Base-by-base conservation (phyloP, 148 eudicot genomes). In the Talinum fruticosum region DNA sequence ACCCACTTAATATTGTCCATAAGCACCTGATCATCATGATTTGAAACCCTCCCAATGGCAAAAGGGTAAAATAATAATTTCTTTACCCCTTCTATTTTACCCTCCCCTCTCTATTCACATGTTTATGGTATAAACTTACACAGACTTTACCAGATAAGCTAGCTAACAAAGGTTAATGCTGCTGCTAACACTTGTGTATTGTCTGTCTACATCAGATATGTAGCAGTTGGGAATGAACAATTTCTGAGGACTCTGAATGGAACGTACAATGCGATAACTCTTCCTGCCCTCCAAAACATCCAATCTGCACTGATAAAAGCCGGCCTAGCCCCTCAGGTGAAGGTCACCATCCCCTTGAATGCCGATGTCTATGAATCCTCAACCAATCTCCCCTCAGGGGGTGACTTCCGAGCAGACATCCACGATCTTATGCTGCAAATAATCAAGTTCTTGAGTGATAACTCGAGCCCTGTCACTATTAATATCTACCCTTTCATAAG, bases 151-250 rank as follows among this genome's bases (percentile, higher is more conserved):
- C 34, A 62, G 18, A 26, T 26, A 3, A 62, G 32, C 33, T 62
- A 26, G 33, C 14, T 62, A n/a, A 57, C 10, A 57, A n/a, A 8
- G 1, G 28, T 10, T 57, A 18, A 18, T 41, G 47, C 47, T 41
- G 13, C 64, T 59, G 12, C 64, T 59, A 13, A 59, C 64, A 23
- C 12, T n/a, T 28, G 32, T 61, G 32, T 73, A 6, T 45, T 61
- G 19, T 53, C 45, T 34, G 30, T 51, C 37, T 64, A 32, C 30
- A 36, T 18, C 79, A 93, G 95, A 82, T 89, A 93, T 72, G 95
- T 93, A 59, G 95, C 97, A 24, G 97, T 90, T 45, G 97, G 97
- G 36, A 93, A 93, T 66, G 97, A 93, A 77, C 97, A 94, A 12
- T 90, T 93, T 72, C 83, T 93, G 44, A 68, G 78, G 12, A 75